Base-by-base conservation (phyloP, 2,329 filamentous ascomycete genomes). In the Penicillium sp. region DNA sequence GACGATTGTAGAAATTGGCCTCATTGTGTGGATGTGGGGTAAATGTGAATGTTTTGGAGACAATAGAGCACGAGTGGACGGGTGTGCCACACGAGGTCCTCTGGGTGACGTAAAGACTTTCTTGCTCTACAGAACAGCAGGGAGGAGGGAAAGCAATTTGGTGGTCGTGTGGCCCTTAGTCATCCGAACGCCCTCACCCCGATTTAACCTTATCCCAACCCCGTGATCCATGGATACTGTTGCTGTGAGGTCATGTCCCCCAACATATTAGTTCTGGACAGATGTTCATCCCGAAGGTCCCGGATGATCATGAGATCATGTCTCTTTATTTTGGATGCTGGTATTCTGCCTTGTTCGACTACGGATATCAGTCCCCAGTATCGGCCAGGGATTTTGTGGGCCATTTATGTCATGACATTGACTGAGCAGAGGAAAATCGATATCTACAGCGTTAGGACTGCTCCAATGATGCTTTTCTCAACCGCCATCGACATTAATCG, bases 101-200 rank as follows among this genome's bases (percentile, higher is more conserved):
- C 7, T 13, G 48, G 25, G 54, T 63, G 61, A 63, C 61, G 61
- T 62, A 62, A 60, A 59, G 59, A 63, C 61, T 62, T 50, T 10
- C 10, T 21, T 19, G 16, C 21, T 23, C 26, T 42, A 13, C 2
- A 46, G 10, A 23, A 6, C 19, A 13, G 35, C 35, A 39, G 11
- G 25, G 8, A 7, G 25, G 37, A 42, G 37, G 9, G 37, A 11
- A 23, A 11, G 19, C 10, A 14, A 5, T 21, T 13, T 6, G 19
- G 11, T 35, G 42, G 33, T 25, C n/a, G 43, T 23, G 50, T 51
- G n/a, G 33, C 19, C 33, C 50, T 62, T 58, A 62, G 60, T 62
- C 55, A 62, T 55, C 44, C 3, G 29, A 16, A 19, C n/a, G 10
- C 50, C 29, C 46, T 44, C 49, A 35, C 26, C 19, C 21, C 10